Percentiles rank a stretch among this genome's conserved stretches.
These are phyloP conservation scores for Manihot esculenta DNA, from an alignment of 441 rosid genomes.

Conservation along the genomic window DNA sequence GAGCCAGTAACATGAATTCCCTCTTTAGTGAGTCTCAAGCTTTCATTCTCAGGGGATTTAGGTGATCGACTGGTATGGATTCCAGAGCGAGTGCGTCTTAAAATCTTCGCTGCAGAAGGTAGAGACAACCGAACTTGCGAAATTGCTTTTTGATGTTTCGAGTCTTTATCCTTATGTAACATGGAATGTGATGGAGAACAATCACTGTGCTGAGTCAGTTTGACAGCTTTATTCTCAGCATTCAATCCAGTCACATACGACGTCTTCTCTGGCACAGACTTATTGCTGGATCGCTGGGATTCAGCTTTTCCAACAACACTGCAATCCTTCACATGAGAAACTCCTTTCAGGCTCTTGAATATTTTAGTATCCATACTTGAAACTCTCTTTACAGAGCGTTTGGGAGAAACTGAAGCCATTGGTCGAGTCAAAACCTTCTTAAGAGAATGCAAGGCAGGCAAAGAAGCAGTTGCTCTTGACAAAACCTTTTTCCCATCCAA, in stretches of 20 bases:
- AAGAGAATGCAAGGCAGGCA: slow-evolving; percentile 11
- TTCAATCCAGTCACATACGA: slow-evolving; percentile 43
- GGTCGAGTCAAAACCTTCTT: slow-evolving; percentile 21
- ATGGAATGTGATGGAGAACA: slow-evolving; percentile 8
- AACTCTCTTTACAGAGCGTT: slow-evolving; percentile 25
- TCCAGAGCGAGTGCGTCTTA: slow-evolving; percentile 15
- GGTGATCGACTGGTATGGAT: slow-evolving; percentile 14
- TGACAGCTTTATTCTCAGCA: slow-evolving; percentile 22
- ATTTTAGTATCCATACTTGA: slow-evolving; percentile 15
- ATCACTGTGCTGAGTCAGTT: background rate
- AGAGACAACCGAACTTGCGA: slow-evolving; percentile 17
- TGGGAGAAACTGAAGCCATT: slow-evolving; percentile 32
- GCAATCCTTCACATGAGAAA: slow-evolving; percentile 19
- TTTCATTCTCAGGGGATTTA: slow-evolving; percentile 14
- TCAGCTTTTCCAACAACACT: slow-evolving; percentile 4
- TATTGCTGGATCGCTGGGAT: slow-evolving; percentile 15
- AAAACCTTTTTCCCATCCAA: slow-evolving; percentile 21
- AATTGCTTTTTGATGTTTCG: slow-evolving; percentile 25
- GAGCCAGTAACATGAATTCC: slow-evolving; percentile 19
- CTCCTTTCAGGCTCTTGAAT: slow-evolving; percentile 11
- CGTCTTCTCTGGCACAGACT: slow-evolving; percentile 43
- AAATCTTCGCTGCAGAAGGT: slow-evolving; percentile 26
- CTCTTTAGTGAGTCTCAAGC: slow-evolving; percentile 13
- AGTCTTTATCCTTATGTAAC: slow-evolving; percentile 32
- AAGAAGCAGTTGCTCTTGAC: slow-evolving; percentile 26